Base-by-base conservation (phyloP, 2,329 filamentous ascomycete species). In the Meredithiella fracta region DNA sequence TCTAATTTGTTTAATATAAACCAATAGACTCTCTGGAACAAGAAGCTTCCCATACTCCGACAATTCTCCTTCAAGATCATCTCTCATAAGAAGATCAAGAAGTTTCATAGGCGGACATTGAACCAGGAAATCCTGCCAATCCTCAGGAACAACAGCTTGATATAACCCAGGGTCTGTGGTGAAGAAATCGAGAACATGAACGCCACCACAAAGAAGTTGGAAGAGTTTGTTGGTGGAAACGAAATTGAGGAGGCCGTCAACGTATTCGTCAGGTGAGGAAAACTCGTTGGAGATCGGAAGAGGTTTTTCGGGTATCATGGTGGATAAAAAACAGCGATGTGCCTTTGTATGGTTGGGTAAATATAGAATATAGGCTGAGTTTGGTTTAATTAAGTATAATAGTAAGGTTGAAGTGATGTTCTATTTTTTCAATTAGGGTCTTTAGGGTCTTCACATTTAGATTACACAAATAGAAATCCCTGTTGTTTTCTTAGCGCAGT, bases 171-270 rank as follows among this genome's bases (percentile, higher is more conserved):
- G 86, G 51, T 88, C 79, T 44, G 80, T 79, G 1, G 89, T 96
- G 70, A 96, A 88, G 69, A 98, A 97, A 67, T 98, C 92, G 57
- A 97, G 76, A 60, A 98, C 90, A 65, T 98, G 92, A 0, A 97
- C 86, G n/a, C 91, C 90, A 55, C 92, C 92, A 65, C 89, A 95
- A n/a, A 98, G 75, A 25, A 86, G 87, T 61, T 87, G 85, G 62
- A 96, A 89, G 1, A 88, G 73, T 55, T 83, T 78, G 49, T 85
- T 86, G 1, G 80, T 81, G 4, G 81, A 81, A 1, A 82, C 78
- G 63, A 97, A 95, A 20, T 79, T 66, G 25, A 97, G 74, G 11
- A 97, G 77, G 17, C 81, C 82, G 25, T 86, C 74, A 51, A 95
- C 77, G 67, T 95, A 98, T 54, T 81, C 77, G 51, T 95, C 86